phyloP scores from a whole-genome alignment of 1,284 basidiomycete species.

The Cutaneotrichosporon cavernicola region DNA sequence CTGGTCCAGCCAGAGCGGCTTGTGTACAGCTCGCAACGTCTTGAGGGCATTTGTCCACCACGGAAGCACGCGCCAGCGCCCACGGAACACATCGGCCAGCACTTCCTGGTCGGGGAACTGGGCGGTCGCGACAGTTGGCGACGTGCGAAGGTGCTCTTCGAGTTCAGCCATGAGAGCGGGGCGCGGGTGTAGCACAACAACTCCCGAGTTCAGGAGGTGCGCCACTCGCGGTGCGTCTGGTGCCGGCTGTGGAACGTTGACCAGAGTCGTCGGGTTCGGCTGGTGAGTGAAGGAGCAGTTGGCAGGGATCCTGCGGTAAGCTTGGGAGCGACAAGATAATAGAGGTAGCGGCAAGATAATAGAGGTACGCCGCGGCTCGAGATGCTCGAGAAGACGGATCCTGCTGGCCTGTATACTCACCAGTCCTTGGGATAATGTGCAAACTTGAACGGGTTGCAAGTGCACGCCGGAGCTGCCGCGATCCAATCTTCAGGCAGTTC shows the following conservation, averaged over 20 bases:
- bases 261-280: conserved; percentile 58
- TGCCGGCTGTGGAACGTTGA: conserved; percentile 53
- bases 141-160: conserved; percentile 64
- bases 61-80: conserved; percentile 54
- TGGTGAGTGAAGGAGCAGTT: conserved; percentile 81
- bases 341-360: too few relatives aligned
- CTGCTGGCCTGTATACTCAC: conserved; percentile 62
- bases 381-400: background rate
- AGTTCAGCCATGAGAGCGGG: conserved; percentile 58
- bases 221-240: conserved; percentile 66
- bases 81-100: conserved; percentile 73
- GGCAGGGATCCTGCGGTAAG: conserved; percentile 67
- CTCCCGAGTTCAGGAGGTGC: conserved; percentile 80
- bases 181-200: conserved; percentile 77
- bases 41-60: conserved; percentile 57
- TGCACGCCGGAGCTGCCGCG: conserved; percentile 82
- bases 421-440: conserved; percentile 85
- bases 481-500: conserved; percentile 69
- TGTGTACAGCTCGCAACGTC: conserved; percentile 52
- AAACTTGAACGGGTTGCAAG: conserved; percentile 85
- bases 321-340: background rate
- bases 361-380: background rate
- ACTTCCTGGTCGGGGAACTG: conserved; percentile 92
- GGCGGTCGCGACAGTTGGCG: conserved; percentile 67
- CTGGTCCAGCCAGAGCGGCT: conserved; percentile 52